A percentile compares a stretch with the other conserved stretches of the same genome.
phyloP scores from a whole-genome alignment of 2,329 filamentous ascomycete genomes.

The Cyphellophora europaea region DNA sequence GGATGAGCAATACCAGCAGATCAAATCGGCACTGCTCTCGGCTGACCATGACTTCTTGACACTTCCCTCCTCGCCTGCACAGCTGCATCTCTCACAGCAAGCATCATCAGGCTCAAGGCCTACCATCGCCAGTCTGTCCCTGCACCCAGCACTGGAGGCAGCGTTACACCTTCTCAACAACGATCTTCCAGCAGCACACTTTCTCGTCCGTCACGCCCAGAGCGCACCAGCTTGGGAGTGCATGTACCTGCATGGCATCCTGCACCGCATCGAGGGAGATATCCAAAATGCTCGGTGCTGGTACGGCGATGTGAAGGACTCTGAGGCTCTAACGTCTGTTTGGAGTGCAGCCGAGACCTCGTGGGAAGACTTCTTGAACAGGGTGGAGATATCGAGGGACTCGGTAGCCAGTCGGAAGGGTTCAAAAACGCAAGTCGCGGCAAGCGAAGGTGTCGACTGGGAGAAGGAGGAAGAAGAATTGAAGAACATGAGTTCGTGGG shows the following conservation, averaged over 20 bases:
- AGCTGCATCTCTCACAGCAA: not conserved
- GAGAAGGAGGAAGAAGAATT: conserved; percentile 5
- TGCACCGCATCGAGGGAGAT: conserved; percentile 44
- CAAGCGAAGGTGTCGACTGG: conserved; percentile 24
- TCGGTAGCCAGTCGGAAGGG: not conserved
- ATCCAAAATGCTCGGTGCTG: conserved; percentile 39
- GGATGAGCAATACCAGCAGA: conserved; percentile 1
- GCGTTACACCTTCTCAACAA: conserved; percentile 42
- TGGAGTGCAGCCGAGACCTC: conserved; percentile 21
- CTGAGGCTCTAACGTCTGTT: conserved; percentile 24
- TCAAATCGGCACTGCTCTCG: not conserved
- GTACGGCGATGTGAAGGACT: conserved; percentile 35
- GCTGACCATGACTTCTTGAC: conserved; percentile 4
- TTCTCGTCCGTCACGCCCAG: conserved; percentile 44
- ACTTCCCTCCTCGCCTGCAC: conserved; percentile 4
- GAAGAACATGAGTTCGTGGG: conserved; percentile 7
- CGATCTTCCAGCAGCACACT: conserved; percentile 42
- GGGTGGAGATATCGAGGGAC: conserved; percentile 28
- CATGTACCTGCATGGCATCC: conserved; percentile 43
- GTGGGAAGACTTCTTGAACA: conserved; percentile 22
- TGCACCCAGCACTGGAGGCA: conserved; percentile 42
- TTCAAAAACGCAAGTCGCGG: conserved; percentile 18
- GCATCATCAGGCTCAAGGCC: not conserved
- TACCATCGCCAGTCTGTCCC: conserved; percentile 18
- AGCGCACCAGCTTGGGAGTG: conserved; percentile 37